phyloP scores from a whole-genome alignment of 805 yeast genomes.

The Sungouiozyma ichnusensis region DNA sequence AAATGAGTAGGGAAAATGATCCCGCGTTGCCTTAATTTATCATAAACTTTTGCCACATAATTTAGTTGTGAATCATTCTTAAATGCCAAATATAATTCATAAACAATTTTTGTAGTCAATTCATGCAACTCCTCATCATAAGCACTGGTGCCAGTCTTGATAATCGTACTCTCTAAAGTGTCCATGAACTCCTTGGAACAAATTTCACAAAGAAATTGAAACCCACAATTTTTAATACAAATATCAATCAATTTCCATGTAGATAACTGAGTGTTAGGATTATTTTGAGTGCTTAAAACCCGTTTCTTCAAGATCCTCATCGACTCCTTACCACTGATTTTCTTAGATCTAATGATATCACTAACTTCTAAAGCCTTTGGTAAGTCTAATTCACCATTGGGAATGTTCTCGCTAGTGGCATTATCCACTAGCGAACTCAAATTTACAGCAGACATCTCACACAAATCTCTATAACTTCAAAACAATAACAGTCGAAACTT shows the following conservation, averaged over 20 bases:
- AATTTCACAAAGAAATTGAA: constrained; percentile 68
- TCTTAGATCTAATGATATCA: constrained; percentile 75
- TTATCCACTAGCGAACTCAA: constrained; percentile 56
- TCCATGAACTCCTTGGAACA: constrained; percentile 82
- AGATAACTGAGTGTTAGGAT: constrained; percentile 73
- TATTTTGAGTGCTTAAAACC: constrained; percentile 42
- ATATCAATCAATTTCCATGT: constrained; percentile 71
- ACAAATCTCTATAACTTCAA: not conserved
- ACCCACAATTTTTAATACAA: constrained; percentile 88
- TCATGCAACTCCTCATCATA: constrained; percentile 39
- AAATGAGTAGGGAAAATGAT: constrained; percentile 48
- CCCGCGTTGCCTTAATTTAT: constrained; percentile 49
- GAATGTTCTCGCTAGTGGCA: constrained; percentile 85
- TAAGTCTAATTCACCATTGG: constrained; percentile 80
- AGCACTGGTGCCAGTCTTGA: constrained; percentile 26
- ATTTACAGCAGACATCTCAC: constrained; percentile 11
- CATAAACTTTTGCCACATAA: constrained; percentile 55
- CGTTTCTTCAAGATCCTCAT: constrained; percentile 78
- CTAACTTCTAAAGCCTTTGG: constrained; percentile 72
- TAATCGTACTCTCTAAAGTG: constrained; percentile 43
- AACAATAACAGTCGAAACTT: too few species aligned
- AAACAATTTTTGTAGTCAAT: constrained; percentile 52
- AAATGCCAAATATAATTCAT: constrained; percentile 70
- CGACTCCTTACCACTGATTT: constrained; percentile 67
- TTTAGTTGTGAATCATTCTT: constrained; percentile 52